These are phyloP conservation scores for Ilex aquifolium DNA, from an alignment of 257 asterid species.

Conservation along the genomic window DNA sequence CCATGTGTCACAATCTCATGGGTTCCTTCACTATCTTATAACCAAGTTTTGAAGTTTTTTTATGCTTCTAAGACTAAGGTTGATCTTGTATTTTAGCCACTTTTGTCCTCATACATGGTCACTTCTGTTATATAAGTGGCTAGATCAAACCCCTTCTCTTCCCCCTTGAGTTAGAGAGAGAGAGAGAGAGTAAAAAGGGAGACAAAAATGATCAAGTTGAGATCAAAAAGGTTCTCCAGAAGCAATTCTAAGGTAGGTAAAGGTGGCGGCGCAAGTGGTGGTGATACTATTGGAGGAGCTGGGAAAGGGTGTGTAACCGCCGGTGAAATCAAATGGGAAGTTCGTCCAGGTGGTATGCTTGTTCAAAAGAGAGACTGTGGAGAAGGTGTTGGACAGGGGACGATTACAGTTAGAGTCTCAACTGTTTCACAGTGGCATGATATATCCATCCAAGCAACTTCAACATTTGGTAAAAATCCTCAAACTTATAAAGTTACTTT, in stretches of 20 bases:
- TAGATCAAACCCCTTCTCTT: conserved; percentile 9
- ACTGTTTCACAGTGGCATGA: conserved; percentile 55
- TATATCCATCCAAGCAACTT: conserved; percentile 47
- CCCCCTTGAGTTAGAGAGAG: conserved; percentile 1
- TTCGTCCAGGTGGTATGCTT: conserved; percentile 87
- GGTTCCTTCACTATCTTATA: neutral
- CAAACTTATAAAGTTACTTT: too few relatives aligned
- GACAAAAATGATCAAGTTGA: conserved; percentile 47
- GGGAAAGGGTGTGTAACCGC: neutral
- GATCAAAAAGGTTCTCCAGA: conserved; percentile 56
- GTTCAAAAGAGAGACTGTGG: conserved; percentile 56
- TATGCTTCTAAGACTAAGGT: neutral
- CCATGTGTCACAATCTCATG: conserved; percentile 22
- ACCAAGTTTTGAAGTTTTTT: too few relatives aligned
- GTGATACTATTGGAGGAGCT: neutral
- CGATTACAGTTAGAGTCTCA: conserved; percentile 54
- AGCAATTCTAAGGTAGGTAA: conserved; percentile 41
- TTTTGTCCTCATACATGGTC: conserved; percentile 28
- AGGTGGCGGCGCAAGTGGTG: neutral
- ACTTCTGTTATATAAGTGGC: conserved; percentile 34
- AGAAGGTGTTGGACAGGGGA: conserved; percentile 21
- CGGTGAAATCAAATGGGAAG: conserved; percentile 62
- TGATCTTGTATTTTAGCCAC: conserved; percentile 14
- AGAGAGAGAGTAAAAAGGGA: too few relatives aligned
- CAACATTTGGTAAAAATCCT: conserved; percentile 55